Percentiles rank a stretch among this genome's conserved stretches.
Conservation (phyloP, 805 yeast genomes). For the Candida pini region DNA sequence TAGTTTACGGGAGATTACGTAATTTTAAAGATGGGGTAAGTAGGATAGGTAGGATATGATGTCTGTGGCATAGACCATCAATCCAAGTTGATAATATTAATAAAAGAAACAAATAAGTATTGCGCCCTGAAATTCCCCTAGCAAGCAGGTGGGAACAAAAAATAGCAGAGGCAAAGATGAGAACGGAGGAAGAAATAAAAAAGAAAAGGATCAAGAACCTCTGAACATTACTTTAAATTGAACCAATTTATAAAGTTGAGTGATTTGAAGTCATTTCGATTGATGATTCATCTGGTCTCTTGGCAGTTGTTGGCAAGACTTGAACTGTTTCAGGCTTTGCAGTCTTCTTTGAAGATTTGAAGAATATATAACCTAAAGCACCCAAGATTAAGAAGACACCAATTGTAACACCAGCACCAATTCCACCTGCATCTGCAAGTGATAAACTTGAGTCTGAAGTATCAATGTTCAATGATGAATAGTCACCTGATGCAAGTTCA, state of each 20-base stretch:
- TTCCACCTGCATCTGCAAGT: slow-evolving; percentile 44
- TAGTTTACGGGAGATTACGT: no score
- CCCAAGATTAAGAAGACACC: slow-evolving; percentile 35
- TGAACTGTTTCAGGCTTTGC: neutral
- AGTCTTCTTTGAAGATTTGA: slow-evolving; percentile 8
- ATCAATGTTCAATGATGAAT: slow-evolving; percentile 17
- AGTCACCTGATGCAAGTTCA: slow-evolving; percentile 24
- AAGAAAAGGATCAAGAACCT: no score
- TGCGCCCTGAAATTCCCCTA: no score
- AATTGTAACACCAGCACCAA: slow-evolving; percentile 49
- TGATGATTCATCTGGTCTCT: slow-evolving; percentile 1
- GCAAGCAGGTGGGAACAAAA: no score
- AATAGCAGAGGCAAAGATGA: no score
- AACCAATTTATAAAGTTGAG: slow-evolving; percentile 5
- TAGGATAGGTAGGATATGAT: no score
- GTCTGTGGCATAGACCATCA: no score
- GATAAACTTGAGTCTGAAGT: slow-evolving; percentile 18
- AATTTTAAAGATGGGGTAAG: no score
- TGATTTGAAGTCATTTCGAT: slow-evolving; percentile 4
- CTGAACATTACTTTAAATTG: no score
- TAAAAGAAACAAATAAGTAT: no score
- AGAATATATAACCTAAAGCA: slow-evolving; percentile 21
- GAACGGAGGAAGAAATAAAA: no score
- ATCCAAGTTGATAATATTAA: no score
- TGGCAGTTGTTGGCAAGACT: slow-evolving; percentile 3